Evolutionary conservation across 306 rosid genomes (phyloP).

Genomic region (Prunus kanzakura): DNA sequence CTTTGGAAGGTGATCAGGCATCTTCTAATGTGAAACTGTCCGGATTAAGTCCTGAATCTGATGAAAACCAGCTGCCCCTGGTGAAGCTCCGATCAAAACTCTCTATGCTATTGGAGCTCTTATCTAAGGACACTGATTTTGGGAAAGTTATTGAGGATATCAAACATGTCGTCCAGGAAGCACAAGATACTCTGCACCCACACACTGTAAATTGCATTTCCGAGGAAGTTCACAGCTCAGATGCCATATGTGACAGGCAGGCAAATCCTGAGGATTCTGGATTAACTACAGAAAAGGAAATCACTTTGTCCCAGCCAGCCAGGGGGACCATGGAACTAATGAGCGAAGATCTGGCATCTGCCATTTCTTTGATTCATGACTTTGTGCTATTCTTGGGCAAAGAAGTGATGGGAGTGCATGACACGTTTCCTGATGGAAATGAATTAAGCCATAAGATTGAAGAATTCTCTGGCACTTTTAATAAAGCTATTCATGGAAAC

Average conservation of each 20-base stretch:
- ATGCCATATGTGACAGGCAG: constrained; percentile 54
- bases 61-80: constrained; percentile 40
- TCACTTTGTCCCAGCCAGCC: constrained; percentile 39
- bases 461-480: constrained; percentile 63
- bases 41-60: constrained; percentile 27
- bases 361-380: constrained; percentile 75
- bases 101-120: constrained; percentile 57
- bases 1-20: constrained; percentile 26
- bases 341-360: constrained; percentile 62
- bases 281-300: constrained; percentile 47
- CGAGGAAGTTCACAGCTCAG: constrained; percentile 44
- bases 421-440: constrained; percentile 43
- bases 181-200: constrained; percentile 43
- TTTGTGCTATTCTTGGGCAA: constrained; percentile 67
- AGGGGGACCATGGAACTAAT: constrained; percentile 36
- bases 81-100: constrained; percentile 73
- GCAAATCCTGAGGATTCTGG: constrained; percentile 70
- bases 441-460: constrained; percentile 67
- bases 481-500: constrained; percentile 43
- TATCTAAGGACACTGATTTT: constrained; percentile 61
- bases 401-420: constrained; percentile 66
- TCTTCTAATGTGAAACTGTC: constrained; percentile 33
- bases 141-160: constrained; percentile 74
- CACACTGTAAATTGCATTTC: constrained; percentile 40
- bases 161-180: constrained; percentile 63